These are phyloP conservation scores for Hypoxylon sp. DNA, from an alignment of 2,329 filamentous ascomycete species.

Conservation along the genomic window DNA sequence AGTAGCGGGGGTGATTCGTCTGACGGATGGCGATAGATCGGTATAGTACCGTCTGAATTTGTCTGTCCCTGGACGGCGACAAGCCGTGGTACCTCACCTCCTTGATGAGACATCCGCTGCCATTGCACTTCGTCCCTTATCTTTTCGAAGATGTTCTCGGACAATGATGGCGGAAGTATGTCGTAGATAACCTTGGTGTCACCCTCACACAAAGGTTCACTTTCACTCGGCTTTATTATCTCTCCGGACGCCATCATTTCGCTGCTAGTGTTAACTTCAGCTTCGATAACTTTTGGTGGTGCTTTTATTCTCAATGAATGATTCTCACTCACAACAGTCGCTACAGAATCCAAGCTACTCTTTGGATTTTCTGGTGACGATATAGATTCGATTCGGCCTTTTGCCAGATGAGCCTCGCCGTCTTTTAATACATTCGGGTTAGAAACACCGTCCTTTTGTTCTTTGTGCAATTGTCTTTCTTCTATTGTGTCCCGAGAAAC, in stretches of 20 bases:
- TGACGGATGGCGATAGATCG: slow-evolving; percentile 93
- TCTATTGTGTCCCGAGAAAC: slow-evolving; percentile 7
- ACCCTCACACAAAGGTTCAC: slow-evolving; percentile 75
- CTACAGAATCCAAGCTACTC: slow-evolving; percentile 12
- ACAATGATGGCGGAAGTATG: slow-evolving; percentile 67
- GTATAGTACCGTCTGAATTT: slow-evolving; percentile 74
- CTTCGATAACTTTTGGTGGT: slow-evolving; percentile 24
- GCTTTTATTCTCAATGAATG: slow-evolving; percentile 30
- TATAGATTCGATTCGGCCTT: slow-evolving; percentile 18
- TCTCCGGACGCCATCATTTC: slow-evolving; percentile 31
- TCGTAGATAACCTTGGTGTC: slow-evolving; percentile 79
- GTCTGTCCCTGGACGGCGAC: slow-evolving; percentile 87
- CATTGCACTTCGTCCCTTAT: slow-evolving; percentile 81
- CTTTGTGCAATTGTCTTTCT: slow-evolving; percentile 6
- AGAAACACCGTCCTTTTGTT: slow-evolving; percentile 26
- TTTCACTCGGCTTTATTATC: slow-evolving; percentile 32
- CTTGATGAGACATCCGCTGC: slow-evolving; percentile 92
- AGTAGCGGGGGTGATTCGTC: slow-evolving; percentile 84
- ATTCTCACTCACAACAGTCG: slow-evolving; percentile 22
- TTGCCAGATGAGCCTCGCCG: slow-evolving; percentile 29
- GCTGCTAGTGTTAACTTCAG: slow-evolving; percentile 18
- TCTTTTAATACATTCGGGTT: slow-evolving; percentile 31
- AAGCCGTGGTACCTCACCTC: slow-evolving; percentile 88
- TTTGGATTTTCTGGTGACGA: slow-evolving; percentile 15
- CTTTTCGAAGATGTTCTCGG: slow-evolving; percentile 70